Evolutionary conservation across 2,329 filamentous ascomycete genomes (phyloP), one percentile per base, ranked within the genome.

Genomic region (Elsinoe ampelina): DNA sequence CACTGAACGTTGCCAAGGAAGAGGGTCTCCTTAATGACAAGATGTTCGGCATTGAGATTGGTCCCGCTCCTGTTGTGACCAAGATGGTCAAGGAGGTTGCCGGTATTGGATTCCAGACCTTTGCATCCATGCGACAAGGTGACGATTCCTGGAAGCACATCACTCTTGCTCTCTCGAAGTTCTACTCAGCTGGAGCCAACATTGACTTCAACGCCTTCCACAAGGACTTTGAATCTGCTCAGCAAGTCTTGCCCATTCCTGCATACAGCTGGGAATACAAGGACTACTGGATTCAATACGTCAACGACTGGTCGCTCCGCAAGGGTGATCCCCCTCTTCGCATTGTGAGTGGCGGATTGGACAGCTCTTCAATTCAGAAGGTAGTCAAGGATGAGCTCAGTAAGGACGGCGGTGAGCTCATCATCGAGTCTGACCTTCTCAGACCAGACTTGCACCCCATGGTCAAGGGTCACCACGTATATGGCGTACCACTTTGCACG

Each of bases 201-300:
- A 68, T 87, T 19, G 71, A 81, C 61, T 88, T 83, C 82, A 75
- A 77, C 47, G 82, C 83, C 65, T 83, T 78, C 61, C 78, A 83
- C 63, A 68, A 73, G 2, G 72, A 75, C 22, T 81, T 79, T 60
- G 70, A 75, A 58, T 58, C 63, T 1, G 67, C 67, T 1, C 71
- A 77, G 17, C 67, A 71, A 1, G 67, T 84, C 2, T 65, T 84
- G 1, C 70, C 77, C 26, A 67, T 86, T 2, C 82, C 83, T 1
- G 59, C 64, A 1, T 72, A 72, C 55, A 43, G 48, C 5, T 73
- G 61, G 60, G 61, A 72, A 35, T 51, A 63, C 7, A 70, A 71
- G 59, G 64, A 63, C 17, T 71, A 70, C 62, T 72, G 70, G 70
- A 62, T 71, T 15, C 61, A 65, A 26, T 72, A 72, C 61, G 60